Conservation (phyloP, 208 protist genomes). For the Trypanosoma melophagium region DNA sequence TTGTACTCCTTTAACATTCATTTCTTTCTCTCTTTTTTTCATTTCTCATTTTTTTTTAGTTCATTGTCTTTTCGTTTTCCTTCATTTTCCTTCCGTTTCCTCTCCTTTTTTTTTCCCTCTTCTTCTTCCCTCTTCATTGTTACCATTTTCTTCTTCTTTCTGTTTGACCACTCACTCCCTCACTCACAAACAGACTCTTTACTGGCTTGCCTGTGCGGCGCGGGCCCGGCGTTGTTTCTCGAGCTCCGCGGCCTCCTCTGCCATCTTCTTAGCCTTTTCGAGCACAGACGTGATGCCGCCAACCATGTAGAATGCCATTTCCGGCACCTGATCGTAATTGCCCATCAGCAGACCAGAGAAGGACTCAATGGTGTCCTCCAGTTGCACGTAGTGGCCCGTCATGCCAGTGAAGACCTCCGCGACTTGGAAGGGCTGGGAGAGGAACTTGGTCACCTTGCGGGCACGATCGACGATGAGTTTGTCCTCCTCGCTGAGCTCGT, state of each 20-base stretch:
- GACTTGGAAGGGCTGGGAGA: constrained; percentile 98
- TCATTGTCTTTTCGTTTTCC: not conserved
- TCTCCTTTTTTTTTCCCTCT: not conserved
- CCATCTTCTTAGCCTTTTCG: constrained; percentile 92
- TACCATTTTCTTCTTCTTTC: not conserved
- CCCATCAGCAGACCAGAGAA: constrained; percentile 94
- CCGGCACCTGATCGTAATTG: constrained; percentile 95
- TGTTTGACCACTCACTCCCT: not conserved
- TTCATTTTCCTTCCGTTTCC: not conserved
- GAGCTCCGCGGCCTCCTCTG: constrained; percentile 73
- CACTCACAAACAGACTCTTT: not conserved
- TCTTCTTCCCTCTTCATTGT: not conserved
- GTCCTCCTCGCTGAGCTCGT: constrained; percentile 98
- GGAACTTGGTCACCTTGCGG: constrained; percentile 90
- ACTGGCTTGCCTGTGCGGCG: constrained; percentile 22
- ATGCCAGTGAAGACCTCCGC: constrained; percentile 97
- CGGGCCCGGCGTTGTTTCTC: constrained; percentile 60
- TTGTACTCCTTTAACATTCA: not conserved
- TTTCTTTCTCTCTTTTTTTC: not conserved
- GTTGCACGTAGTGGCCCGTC: constrained; percentile 93
- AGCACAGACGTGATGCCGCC: constrained; percentile 93
- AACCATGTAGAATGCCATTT: constrained; percentile 98
- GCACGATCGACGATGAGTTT: constrained; percentile 96
- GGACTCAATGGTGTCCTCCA: constrained; percentile 93
- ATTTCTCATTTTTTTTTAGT: not conserved